Conservation (phyloP, 345 rosid species). For the Rhizophora mangle region DNA sequence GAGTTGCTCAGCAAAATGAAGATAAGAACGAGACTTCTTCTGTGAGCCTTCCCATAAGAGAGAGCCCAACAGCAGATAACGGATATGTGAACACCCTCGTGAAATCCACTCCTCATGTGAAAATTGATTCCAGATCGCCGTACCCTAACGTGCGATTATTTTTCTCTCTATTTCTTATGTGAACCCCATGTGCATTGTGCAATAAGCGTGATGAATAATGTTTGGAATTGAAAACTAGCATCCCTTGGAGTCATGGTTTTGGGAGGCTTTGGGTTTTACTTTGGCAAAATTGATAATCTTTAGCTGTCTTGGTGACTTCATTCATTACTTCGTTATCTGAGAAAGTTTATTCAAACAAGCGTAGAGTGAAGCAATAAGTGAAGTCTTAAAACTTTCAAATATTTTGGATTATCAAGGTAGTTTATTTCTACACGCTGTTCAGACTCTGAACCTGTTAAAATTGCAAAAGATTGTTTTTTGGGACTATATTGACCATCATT, state of each 20-base stretch:
- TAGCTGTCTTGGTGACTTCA: neutral
- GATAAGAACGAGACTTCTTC: constrained; percentile 27
- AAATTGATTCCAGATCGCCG: constrained; percentile 34
- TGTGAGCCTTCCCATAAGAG: constrained; percentile 9
- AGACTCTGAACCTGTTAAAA: no score
- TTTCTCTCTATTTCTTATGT: constrained; percentile 13
- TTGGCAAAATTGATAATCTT: neutral
- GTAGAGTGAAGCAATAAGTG: no score
- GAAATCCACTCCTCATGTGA: constrained; percentile 17
- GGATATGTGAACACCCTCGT: constrained; percentile 19
- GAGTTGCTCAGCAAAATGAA: constrained; percentile 29
- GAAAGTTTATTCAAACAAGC: no score
- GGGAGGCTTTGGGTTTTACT: neutral
- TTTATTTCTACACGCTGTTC: no score
- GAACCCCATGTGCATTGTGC: neutral
- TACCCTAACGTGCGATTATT: constrained; percentile 35
- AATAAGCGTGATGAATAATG: neutral
- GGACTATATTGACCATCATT: neutral
- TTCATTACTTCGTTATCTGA: no score
- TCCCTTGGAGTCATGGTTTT: neutral
- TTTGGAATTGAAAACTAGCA: neutral
- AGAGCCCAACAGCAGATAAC: constrained; percentile 21
- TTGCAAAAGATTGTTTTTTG: no score
- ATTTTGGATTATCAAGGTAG: no score
- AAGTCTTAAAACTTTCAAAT: no score